Percentiles rank a stretch among this genome's conserved stretches.
Conservation (phyloP, 768 basidiomycete genomes). For the Lactarius tabidus region DNA sequence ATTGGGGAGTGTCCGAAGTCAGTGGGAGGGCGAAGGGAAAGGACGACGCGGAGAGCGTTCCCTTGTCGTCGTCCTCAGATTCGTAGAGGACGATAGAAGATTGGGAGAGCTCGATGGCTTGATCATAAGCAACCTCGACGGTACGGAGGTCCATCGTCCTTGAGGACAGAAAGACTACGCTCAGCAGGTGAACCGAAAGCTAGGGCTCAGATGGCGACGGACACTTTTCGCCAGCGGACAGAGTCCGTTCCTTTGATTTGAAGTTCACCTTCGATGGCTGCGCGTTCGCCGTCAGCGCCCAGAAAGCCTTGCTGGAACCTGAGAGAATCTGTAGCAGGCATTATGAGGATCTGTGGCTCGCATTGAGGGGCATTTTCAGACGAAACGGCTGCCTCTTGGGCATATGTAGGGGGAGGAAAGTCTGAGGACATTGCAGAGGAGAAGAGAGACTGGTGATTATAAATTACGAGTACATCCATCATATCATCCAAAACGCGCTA, state of each 20-base stretch:
- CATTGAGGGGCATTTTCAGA: neutral
- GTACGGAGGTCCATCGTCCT: constrained; percentile 66
- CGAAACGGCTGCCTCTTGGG: constrained; percentile 4
- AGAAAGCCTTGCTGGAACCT: constrained; percentile 85
- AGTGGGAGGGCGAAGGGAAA: constrained; percentile 83
- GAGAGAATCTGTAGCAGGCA: constrained; percentile 63
- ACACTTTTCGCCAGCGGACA: constrained; percentile 66
- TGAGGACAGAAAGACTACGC: constrained; percentile 18
- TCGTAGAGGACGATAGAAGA: constrained; percentile 56
- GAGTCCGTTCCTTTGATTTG: constrained; percentile 71
- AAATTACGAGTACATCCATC: neutral
- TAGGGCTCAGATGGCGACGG: constrained; percentile 36
- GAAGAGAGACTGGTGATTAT: neutral
- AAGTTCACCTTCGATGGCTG: constrained; percentile 83
- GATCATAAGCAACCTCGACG: constrained; percentile 56
- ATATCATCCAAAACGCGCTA: constrained; percentile 59
- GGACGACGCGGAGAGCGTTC: constrained; percentile 48
- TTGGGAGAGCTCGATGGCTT: constrained; percentile 61
- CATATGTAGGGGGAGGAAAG: constrained; percentile 22
- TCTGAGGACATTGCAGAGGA: constrained; percentile 15
- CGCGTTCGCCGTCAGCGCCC: constrained; percentile 77
- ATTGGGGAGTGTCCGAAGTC: constrained; percentile 76
- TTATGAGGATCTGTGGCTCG: constrained; percentile 66
- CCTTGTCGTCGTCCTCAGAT: constrained; percentile 35
- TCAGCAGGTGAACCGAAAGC: constrained; percentile 21